Evolutionary conservation across 306 rosid species (phyloP), one percentile per base, ranked within the genome.

Genomic region (Quillaja saponaria): DNA sequence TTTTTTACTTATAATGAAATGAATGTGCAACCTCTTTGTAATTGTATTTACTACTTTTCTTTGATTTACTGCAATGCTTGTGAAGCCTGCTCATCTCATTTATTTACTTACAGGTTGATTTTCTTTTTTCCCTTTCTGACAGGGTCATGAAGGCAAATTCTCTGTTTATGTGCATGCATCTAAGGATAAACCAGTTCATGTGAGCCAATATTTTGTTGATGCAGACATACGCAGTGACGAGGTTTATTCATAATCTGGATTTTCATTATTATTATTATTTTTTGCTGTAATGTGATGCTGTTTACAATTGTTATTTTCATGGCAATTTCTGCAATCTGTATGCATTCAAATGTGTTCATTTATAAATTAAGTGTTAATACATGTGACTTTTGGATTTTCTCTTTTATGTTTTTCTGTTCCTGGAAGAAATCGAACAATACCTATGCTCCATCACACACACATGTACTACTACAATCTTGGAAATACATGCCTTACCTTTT

Each of bases 141-240:
- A 94, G 99, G 99, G 97, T 72, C 97, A 94, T 69, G 99, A 94
- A 66, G 99, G 90, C 48, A 94, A 66, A 78, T 94, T 94, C 80
- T 94, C 99, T 48, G 80, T 94, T 71, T 94, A 87, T 66, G 90
- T 94, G 70, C 99, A 94, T 75, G 91, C 99, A 21, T 94, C 99
- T 38, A 90, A 72, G 81, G 81, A 76, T 33, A 83, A 72, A 76
- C 96, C 97, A 25, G 81, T 87, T 75, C 99, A 94, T 37, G 82
- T 69, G 76, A 94, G 99, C 90, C 88, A 71, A 14, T 78, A 89
- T 62, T 94, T 94, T 73, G 68, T 71, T 63, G 75, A 82, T 65
- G 84, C 82, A 21, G 90, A 94, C 68, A 67, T 90, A 74, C 99
- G 80, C 75, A 85, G 97, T 75, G 91, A 83, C 57, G 85, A 84